A percentile compares a stretch with the other conserved stretches of the same genome.
phyloP scores from a whole-genome alignment of 202 grass and related monocot genomes.

The Tripidium arundinaceum region DNA sequence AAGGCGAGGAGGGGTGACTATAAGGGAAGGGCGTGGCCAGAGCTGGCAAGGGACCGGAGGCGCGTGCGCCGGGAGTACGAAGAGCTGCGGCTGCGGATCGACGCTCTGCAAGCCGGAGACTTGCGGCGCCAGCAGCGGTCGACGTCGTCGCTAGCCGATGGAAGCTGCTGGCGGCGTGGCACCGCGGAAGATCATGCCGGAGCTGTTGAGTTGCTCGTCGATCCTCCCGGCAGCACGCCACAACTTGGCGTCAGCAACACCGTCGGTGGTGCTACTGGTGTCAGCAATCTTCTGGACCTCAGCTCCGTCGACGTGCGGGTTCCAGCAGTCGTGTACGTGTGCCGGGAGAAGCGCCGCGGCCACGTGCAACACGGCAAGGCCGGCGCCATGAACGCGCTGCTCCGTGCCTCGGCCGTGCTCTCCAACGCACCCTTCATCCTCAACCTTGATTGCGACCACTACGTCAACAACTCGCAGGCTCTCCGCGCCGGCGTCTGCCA shows the following conservation, averaged over 20 bases:
- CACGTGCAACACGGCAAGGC: conserved; percentile 28
- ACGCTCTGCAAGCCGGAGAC: conserved; percentile 18
- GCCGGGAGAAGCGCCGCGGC: conserved; percentile 32
- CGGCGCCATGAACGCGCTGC: conserved; percentile 36
- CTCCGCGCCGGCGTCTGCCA: conserved; percentile 23
- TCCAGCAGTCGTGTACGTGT: conserved; percentile 26
- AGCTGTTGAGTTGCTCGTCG: conserved; percentile 33
- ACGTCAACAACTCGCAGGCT: conserved; percentile 36
- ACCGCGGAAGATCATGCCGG: conserved; percentile 41
- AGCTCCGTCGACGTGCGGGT: conserved; percentile 19
- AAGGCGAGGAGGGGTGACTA: conserved; percentile 22
- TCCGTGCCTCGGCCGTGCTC: conserved; percentile 32
- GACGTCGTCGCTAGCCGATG: no score
- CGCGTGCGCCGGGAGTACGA: conserved; percentile 58
- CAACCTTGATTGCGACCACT: conserved; percentile 48
- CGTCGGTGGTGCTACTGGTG: no score
- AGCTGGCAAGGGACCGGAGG: conserved; percentile 41
- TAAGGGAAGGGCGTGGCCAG: conserved; percentile 30
- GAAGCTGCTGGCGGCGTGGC: no score
- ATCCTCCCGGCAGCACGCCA: background rate
- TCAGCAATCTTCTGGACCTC: background rate
- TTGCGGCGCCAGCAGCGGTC: no score
- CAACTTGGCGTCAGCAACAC: background rate
- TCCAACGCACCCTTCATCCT: conserved; percentile 37
- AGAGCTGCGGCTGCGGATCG: conserved; percentile 41